These are phyloP conservation scores for Yarrowia deformans DNA, from an alignment of 805 yeast genomes.

Conservation along the genomic window DNA sequence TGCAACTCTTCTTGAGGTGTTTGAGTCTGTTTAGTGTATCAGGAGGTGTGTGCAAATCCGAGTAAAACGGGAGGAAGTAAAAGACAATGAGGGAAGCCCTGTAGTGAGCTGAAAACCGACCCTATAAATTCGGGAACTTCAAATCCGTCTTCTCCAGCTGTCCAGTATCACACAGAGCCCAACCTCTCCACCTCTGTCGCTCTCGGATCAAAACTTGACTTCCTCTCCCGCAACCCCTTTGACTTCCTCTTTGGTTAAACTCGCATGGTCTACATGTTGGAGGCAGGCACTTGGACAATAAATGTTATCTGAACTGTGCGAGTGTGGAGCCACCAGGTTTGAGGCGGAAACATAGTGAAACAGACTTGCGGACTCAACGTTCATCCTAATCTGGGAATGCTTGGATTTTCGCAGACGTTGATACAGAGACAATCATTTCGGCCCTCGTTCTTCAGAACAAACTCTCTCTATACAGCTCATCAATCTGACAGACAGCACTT, in stretches of 20 bases:
- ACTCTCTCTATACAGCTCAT: too few species aligned
- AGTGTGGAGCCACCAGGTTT: not conserved
- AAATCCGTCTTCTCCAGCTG: not conserved
- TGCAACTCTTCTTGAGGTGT: not conserved
- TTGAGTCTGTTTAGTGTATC: too few species aligned
- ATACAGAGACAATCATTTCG: too few species aligned
- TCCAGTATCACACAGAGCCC: too few species aligned
- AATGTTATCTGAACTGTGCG: not conserved
- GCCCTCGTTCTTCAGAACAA: too few species aligned
- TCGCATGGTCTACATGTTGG: conserved; percentile 24
- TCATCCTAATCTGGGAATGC: not conserved
- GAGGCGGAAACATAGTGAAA: not conserved
- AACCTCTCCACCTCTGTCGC: too few species aligned
- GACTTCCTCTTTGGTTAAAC: conserved; percentile 23
- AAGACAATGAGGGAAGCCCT: too few species aligned
- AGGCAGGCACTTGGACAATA: conserved; percentile 22
- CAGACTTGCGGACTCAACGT: not conserved
- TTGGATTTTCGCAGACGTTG: too few species aligned
- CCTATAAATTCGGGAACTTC: not conserved
- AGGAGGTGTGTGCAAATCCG: not conserved
- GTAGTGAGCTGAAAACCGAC: too few species aligned
- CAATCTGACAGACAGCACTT: not conserved
- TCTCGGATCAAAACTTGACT: not conserved
- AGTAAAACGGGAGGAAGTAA: not conserved
- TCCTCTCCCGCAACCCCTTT: not conserved